phyloP scores from a whole-genome alignment of 768 basidiomycete genomes.

The Boletellus emodensis region DNA sequence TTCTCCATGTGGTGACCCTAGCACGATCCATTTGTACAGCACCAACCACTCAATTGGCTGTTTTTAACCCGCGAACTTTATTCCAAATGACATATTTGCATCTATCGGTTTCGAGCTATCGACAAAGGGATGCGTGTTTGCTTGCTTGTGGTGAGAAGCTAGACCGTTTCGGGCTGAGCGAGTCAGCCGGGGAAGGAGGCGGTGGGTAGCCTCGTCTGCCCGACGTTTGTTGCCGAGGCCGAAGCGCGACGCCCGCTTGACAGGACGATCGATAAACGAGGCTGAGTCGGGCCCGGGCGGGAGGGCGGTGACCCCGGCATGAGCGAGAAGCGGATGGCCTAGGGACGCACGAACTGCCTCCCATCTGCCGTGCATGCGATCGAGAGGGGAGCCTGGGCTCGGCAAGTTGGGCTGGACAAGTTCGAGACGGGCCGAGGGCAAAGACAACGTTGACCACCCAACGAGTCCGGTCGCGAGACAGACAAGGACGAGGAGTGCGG shows the following conservation, averaged over 20 bases:
- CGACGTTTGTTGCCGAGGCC: constrained; percentile 18
- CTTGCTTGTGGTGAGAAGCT: not conserved
- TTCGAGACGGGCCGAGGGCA: not conserved
- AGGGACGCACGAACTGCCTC: constrained; percentile 29
- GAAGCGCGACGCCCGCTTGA: constrained; percentile 20
- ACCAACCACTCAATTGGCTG: not conserved
- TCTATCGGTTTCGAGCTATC: not conserved
- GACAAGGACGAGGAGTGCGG: constrained; percentile 22
- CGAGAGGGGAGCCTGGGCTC: not conserved
- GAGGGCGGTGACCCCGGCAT: not conserved
- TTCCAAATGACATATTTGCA: not conserved
- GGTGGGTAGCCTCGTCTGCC: constrained; percentile 7
- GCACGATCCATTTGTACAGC: constrained; percentile 9
- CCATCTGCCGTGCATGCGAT: constrained; percentile 32
- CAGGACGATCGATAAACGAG: not conserved
- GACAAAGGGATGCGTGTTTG: not conserved
- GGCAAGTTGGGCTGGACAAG: not conserved
- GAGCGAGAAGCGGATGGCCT: constrained; percentile 25
- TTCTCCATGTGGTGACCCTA: constrained; percentile 5
- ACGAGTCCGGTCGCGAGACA: constrained; percentile 20
- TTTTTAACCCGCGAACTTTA: not conserved
- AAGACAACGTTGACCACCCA: constrained; percentile 7
- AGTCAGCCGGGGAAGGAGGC: constrained; percentile 12
- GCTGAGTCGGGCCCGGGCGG: not conserved
- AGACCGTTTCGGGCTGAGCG: not conserved